These are phyloP conservation scores for Diphasiastrum complanatum DNA, from an alignment of 83 land plant genomes.

Conservation along the genomic window DNA sequence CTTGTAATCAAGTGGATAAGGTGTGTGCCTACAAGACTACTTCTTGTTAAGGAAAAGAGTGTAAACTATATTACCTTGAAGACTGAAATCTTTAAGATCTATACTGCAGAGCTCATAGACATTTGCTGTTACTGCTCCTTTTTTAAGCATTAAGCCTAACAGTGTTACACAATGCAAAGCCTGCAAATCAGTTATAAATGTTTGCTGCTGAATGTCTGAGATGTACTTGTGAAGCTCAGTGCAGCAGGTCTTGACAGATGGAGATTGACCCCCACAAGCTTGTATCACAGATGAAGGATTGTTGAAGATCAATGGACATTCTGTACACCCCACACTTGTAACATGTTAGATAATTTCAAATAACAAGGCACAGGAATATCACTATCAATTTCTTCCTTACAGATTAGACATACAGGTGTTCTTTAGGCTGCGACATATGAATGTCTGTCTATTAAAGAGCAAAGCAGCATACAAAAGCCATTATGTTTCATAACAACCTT, in stretches of 20 bases:
- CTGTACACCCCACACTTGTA: too few species aligned
- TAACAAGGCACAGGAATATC: too few species aligned
- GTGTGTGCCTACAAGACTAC: too few species aligned
- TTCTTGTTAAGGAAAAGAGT: not conserved
- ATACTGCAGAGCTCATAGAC: slow-evolving; percentile 7
- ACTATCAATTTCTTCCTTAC: too few species aligned
- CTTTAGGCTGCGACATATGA: too few species aligned
- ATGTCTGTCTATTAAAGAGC: too few species aligned
- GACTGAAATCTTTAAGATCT: slow-evolving; percentile 22
- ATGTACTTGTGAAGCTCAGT: slow-evolving; percentile 12
- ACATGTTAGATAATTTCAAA: too few species aligned
- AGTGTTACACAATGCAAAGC: slow-evolving; percentile 19
- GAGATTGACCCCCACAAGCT: slow-evolving; percentile 7
- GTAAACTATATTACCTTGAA: slow-evolving; percentile 12
- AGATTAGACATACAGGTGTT: too few species aligned
- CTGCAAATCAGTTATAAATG: slow-evolving; percentile 14
- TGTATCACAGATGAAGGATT: slow-evolving; percentile 11
- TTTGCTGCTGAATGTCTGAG: slow-evolving; percentile 18
- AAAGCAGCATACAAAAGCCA: too few species aligned
- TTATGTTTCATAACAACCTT: too few species aligned
- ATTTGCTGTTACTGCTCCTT: slow-evolving; percentile 9
- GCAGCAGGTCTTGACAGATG: slow-evolving; percentile 3
- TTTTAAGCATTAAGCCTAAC: slow-evolving; percentile 15
- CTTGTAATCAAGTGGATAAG: not conserved
- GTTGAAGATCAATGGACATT: slow-evolving; percentile 56